Evolutionary conservation across 1,139 yeast species (phyloP).

Genomic region (Diutina neorugosa): DNA sequence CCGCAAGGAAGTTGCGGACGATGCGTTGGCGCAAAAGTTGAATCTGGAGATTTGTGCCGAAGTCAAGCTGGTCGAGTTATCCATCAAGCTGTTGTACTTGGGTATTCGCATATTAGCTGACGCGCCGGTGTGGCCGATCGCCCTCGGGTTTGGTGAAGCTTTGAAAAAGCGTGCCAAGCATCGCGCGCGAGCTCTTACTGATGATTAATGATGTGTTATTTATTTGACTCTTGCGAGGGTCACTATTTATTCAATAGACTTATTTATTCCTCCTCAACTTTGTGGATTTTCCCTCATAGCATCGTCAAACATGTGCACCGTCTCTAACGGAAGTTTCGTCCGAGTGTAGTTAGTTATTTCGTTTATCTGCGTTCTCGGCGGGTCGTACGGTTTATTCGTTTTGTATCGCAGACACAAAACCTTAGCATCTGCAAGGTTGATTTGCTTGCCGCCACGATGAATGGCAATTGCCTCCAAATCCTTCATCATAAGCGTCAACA

Average conservation of each 20-base stretch:
- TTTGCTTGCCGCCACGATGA: neutral
- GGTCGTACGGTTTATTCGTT: neutral
- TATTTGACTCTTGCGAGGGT: neutral
- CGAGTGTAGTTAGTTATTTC: neutral
- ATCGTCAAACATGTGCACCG: neutral
- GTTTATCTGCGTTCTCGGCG: neutral
- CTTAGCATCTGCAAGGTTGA: neutral
- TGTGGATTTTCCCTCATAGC: neutral
- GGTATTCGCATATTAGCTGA: conserved; percentile 68
- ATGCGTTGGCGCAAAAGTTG: neutral
- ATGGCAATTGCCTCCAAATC: neutral
- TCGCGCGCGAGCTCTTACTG: neutral
- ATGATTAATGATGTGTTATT: neutral
- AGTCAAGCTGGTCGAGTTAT: conserved; percentile 14
- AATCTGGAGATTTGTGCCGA: neutral
- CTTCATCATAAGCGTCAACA: neutral
- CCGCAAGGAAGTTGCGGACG: neutral
- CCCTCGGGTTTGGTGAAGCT: conserved; percentile 65
- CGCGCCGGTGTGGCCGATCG: conserved; percentile 78
- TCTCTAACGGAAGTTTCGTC: neutral
- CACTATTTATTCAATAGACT: neutral
- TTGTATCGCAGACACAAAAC: neutral
- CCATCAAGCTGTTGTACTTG: conserved; percentile 45
- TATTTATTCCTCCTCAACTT: neutral
- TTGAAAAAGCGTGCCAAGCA: conserved; percentile 29